phyloP scores from a whole-genome alignment of 2,329 filamentous ascomycete genomes.

The Monosporascus sp. region DNA sequence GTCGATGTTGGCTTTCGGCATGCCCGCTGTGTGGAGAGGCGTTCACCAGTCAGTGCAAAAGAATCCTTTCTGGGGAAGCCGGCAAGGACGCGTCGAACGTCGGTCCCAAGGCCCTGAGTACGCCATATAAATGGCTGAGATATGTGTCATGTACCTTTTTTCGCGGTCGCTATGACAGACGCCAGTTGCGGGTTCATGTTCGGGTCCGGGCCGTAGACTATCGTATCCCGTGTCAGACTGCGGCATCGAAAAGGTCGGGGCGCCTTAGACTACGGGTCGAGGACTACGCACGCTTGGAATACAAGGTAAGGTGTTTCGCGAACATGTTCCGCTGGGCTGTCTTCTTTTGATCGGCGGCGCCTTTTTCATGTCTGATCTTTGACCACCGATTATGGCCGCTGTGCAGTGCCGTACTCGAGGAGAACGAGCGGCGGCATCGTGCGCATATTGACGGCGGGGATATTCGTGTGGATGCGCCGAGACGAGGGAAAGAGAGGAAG shows the following conservation, averaged over 20 bases:
- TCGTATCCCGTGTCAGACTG: neutral
- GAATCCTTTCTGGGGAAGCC: too few species aligned
- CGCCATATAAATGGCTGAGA: neutral
- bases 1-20: conserved; percentile 82
- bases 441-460: conserved; percentile 32
- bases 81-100: too few species aligned
- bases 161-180: conserved; percentile 67
- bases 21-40: conserved; percentile 48
- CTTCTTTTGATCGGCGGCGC: conserved; percentile 75
- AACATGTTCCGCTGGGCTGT: conserved; percentile 64
- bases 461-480: neutral
- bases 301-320: conserved; percentile 66
- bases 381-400: conserved; percentile 92
- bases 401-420: conserved; percentile 35
- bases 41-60: too few species aligned
- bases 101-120: neutral
- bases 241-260: too few species aligned
- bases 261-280: neutral
- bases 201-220: conserved; percentile 71
- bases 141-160: conserved; percentile 54
- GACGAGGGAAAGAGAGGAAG: neutral
- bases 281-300: conserved; percentile 60
- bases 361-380: conserved; percentile 94
- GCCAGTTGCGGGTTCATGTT: conserved; percentile 72
- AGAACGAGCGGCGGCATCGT: conserved; percentile 45